Percentiles rank a stretch among this genome's conserved stretches.
Evolutionary conservation across 495 filamentous ascomycete species (phyloP).

Genomic region (Parmelia sp.): DNA sequence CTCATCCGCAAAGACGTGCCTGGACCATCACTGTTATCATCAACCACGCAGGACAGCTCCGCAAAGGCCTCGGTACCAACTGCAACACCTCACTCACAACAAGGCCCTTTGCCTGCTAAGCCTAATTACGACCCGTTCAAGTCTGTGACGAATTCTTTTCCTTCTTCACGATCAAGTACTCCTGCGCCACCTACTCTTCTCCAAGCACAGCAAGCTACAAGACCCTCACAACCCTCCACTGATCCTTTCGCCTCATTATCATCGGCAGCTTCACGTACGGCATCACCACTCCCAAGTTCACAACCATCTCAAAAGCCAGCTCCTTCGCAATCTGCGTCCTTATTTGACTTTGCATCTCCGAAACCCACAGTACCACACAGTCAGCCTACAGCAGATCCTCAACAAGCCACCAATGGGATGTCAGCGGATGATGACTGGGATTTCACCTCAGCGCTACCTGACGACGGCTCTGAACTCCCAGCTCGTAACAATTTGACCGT

Average conservation of each 20-base stretch:
- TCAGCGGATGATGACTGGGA: conserved; percentile 77
- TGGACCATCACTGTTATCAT: conserved; percentile 59
- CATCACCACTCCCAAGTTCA: conserved; percentile 35
- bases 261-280: conserved; percentile 45
- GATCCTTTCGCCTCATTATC: conserved; percentile 71
- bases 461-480: conserved; percentile 46
- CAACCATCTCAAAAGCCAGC: conserved; percentile 22
- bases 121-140: conserved; percentile 61
- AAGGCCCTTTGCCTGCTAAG: conserved; percentile 36
- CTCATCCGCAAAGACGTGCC: conserved; percentile 43
- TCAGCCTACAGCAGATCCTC: conserved; percentile 5
- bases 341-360: conserved; percentile 39
- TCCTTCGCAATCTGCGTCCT: conserved; percentile 33
- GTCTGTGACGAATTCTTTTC: conserved; percentile 38
- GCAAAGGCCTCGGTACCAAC: conserved; percentile 39
- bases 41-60: conserved; percentile 52
- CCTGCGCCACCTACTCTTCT: conserved; percentile 35
- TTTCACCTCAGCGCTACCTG: conserved; percentile 81
- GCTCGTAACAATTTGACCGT: conserved; percentile 57
- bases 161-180: conserved; percentile 46
- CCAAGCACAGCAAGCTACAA: conserved; percentile 35
- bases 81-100: conserved; percentile 33
- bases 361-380: conserved; percentile 24
- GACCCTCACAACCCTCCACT: conserved; percentile 35
- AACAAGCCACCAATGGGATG: conserved; percentile 30